phyloP scores from a whole-genome alignment of 2,329 filamentous ascomycete genomes.

The Epichloe sylvatica region DNA sequence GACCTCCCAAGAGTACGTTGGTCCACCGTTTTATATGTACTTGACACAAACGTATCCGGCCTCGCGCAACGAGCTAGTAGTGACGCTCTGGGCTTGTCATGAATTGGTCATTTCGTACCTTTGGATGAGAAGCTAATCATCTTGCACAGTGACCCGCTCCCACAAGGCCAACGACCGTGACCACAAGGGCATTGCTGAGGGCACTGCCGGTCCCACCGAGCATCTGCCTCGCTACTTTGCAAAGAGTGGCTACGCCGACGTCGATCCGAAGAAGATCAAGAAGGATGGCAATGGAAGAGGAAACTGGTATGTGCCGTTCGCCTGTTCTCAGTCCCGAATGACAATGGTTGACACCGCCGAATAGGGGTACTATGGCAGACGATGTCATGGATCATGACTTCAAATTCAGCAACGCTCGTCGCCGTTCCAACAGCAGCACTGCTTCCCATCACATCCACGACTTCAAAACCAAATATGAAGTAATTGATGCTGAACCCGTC shows the following conservation, averaged over 20 bases:
- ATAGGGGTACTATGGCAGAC: constrained; percentile 69
- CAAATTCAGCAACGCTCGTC: constrained; percentile 72
- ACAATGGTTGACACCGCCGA: neutral
- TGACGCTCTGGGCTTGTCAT: neutral
- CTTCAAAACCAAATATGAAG: constrained; percentile 96
- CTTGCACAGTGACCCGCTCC: constrained; percentile 74
- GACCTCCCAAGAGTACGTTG: neutral
- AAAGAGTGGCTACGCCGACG: constrained; percentile 68
- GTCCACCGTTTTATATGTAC: neutral
- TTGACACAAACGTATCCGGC: no score
- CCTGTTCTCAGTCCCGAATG: neutral
- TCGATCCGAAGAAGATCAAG: constrained; percentile 87
- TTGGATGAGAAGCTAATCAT: neutral
- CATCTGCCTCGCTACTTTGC: constrained; percentile 84
- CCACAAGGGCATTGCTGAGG: constrained; percentile 66
- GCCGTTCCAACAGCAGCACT: constrained; percentile 81
- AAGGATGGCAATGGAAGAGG: constrained; percentile 88
- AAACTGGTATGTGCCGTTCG: constrained; percentile 62
- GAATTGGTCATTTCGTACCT: neutral
- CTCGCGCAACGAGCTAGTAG: neutral
- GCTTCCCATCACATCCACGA: constrained; percentile 55
- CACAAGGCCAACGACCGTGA: constrained; percentile 93
- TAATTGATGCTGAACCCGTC: constrained; percentile 75
- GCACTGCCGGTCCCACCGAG: constrained; percentile 53
- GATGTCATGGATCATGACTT: constrained; percentile 76